Evolutionary conservation across 148 eudicot genomes (phyloP), one percentile per base, ranked within the genome.

Genomic region (Tetragonia tetragonoides): DNA sequence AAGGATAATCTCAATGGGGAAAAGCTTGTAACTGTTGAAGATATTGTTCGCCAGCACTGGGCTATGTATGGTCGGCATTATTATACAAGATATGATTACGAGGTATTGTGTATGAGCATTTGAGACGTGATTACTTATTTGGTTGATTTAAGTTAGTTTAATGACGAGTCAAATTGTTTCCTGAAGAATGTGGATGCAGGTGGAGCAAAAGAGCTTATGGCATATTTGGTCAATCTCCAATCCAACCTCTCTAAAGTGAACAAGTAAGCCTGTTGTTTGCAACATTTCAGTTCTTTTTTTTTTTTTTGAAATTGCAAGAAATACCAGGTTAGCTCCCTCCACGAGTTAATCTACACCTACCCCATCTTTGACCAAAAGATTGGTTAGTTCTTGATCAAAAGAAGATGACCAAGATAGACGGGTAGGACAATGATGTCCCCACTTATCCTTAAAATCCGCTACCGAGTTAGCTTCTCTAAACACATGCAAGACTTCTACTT

Each of bases 31-130:
- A 86, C 85, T 70, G 97, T 95, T 75, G 97, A 95, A 87, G 97
- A 91, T 81, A 95, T 95, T 86, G 99, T 95, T 68, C 94, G 92
- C 70, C 89, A 89, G 86, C 99, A 95, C 71, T 95, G 97, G 97
- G 87, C 88, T 73, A 91, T 86, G 59, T 92, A 89, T 88, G 99
- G 99, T 70, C 94, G 96, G 56, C 97, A 95, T 83, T 95, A 92
- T 82, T 95, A 95, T 79, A 90, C 99, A 76, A 87, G 97, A 79
- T 95, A 89, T 78, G 97, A 95, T 85, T 95, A 95, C 74, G 99
- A 95, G 96, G 97, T 95, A 68, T 42, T 68, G 21, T 7, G 54
- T 73, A 46, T 68, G 12, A 62, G 51, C 72, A 42, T 65, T 14
- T 72, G 56, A 68, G 12, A 37, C 2, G 46, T 46, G 59, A n/a